These are phyloP conservation scores for Daedaleopsis sinensis DNA, from an alignment of 768 basidiomycete species.

Conservation along the genomic window DNA sequence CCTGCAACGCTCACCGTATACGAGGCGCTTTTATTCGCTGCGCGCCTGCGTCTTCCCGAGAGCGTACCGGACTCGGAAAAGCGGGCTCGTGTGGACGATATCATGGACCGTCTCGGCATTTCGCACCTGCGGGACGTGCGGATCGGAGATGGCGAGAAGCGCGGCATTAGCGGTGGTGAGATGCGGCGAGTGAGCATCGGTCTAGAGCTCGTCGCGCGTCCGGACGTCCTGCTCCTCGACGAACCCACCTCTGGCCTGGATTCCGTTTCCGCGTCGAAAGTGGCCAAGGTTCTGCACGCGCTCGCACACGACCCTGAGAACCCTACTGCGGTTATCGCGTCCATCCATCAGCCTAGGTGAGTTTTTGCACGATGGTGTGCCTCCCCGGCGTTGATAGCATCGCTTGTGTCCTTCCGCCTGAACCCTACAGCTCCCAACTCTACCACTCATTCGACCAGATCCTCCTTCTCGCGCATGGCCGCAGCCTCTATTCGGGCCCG, in stretches of 20 bases:
- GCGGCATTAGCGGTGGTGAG: conserved; percentile 92
- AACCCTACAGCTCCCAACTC: conserved; percentile 61
- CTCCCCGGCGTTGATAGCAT: background rate
- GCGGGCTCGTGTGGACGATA: conserved; percentile 60
- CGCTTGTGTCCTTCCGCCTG: too few species aligned
- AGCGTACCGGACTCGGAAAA: conserved; percentile 64
- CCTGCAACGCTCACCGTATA: conserved; percentile 62
- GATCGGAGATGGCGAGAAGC: conserved; percentile 72
- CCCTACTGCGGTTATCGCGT: conserved; percentile 83
- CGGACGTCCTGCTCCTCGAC: conserved; percentile 85
- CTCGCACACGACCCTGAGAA: conserved; percentile 71
- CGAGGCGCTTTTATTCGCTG: conserved; percentile 79
- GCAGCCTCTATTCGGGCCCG: conserved; percentile 76
- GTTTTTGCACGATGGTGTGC: conserved; percentile 15
- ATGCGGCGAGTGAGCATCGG: conserved; percentile 91
- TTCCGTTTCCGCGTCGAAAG: conserved; percentile 82
- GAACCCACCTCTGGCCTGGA: conserved; percentile 87
- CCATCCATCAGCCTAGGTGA: conserved; percentile 86
- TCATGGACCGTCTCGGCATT: conserved; percentile 82
- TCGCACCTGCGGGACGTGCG: conserved; percentile 65
- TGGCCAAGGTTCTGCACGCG: conserved; percentile 74
- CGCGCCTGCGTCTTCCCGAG: conserved; percentile 82
- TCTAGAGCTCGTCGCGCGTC: conserved; percentile 81
- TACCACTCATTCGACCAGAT: conserved; percentile 87
- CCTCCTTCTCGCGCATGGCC: conserved; percentile 76